Evolutionary conservation across 1,284 basidiomycete genomes (phyloP).

Genomic region (Termitomyces sp.): DNA sequence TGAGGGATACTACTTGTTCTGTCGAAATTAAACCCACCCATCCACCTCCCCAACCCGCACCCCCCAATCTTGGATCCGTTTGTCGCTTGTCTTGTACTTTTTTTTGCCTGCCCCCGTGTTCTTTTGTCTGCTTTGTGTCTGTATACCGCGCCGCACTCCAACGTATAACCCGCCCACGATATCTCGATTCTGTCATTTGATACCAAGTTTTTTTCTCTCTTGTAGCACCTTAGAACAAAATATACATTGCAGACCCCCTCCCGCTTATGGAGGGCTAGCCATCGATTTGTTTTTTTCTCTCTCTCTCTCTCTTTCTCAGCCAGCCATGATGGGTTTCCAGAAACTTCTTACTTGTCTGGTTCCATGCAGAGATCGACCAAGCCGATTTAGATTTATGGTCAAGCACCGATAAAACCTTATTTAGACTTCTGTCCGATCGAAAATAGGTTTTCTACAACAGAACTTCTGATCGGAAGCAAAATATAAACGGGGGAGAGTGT

Average conservation of each 20-base stretch:
- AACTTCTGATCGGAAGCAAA: conserved; percentile 37
- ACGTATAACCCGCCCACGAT: conserved; percentile 1
- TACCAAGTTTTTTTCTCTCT: conserved; percentile 16
- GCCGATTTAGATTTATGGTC: conserved; percentile 10
- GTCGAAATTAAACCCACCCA: neutral
- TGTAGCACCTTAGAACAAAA: conserved; percentile 17
- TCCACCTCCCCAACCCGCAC: no score
- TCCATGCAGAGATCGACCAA: conserved; percentile 16
- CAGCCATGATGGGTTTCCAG: no score
- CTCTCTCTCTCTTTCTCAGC: conserved; percentile 6
- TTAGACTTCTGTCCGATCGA: conserved; percentile 19
- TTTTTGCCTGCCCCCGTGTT: neutral
- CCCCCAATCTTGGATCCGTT: conserved; percentile 22
- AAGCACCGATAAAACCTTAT: conserved; percentile 15
- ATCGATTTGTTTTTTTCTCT: no score
- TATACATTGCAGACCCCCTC: conserved; percentile 3
- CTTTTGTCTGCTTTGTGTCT: conserved; percentile 11
- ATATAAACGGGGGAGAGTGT: conserved; percentile 12
- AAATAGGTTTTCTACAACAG: conserved; percentile 30
- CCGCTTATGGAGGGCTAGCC: no score
- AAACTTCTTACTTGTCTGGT: no score
- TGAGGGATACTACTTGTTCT: conserved; percentile 17
- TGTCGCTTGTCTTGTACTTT: conserved; percentile 17
- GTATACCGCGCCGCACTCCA: conserved; percentile 17
- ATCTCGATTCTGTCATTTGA: conserved; percentile 16